phyloP scores from a whole-genome alignment of 208 protist species.

The Leishmania mexicana region DNA sequence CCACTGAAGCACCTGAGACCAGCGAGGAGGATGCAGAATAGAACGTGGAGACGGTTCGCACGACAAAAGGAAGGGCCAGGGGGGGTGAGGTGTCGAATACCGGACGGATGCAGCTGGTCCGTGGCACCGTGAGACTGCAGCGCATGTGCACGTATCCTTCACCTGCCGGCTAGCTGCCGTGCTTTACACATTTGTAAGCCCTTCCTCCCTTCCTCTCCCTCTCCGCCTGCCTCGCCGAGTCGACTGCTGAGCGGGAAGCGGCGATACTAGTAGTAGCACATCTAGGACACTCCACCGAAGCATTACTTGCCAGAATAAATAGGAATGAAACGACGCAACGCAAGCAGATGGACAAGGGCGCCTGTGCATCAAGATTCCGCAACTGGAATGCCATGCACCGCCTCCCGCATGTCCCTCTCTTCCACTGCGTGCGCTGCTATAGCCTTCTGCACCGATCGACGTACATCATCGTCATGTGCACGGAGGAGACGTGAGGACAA shows the following conservation, averaged over 20 bases:
- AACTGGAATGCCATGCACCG: background rate
- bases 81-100: background rate
- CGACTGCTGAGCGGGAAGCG: background rate
- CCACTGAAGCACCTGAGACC: conserved; percentile 11
- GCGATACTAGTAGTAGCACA: background rate
- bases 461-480: background rate
- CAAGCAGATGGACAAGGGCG: background rate
- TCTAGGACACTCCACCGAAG: background rate
- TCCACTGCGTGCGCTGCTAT: background rate
- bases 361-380: background rate
- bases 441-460: background rate
- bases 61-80: background rate
- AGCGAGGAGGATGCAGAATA: conserved; percentile 23
- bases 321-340: background rate
- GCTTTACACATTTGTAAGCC: background rate
- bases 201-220: background rate
- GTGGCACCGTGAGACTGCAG: background rate
- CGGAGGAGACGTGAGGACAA: background rate
- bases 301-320: background rate
- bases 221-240: background rate
- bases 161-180: background rate
- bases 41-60: background rate
- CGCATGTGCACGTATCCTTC: background rate
- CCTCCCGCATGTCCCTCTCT: background rate
- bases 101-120: background rate